phyloP scores from a whole-genome alignment of 208 protist genomes.

The Giardia muris region DNA sequence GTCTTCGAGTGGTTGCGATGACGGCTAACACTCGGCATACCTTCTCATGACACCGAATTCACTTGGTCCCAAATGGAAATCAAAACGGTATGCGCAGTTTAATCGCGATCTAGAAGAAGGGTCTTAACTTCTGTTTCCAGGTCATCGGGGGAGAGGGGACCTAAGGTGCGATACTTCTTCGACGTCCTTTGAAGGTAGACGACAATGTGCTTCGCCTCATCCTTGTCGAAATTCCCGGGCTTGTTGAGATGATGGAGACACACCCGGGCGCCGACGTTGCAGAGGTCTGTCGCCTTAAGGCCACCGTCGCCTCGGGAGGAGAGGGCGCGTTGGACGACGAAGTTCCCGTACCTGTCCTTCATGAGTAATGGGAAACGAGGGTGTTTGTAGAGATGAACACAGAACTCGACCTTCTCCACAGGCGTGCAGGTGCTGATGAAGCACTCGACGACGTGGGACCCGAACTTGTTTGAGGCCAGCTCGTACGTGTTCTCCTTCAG shows the following conservation, averaged over 20 bases:
- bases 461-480: background rate
- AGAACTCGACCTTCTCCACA: background rate
- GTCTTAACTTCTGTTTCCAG: background rate
- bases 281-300: too few species aligned
- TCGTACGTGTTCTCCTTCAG: background rate
- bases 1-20: slow-evolving; percentile 24
- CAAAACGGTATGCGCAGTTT: background rate
- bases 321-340: background rate
- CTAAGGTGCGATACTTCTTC: background rate
- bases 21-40: background rate
- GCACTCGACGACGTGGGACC: background rate
- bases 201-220: background rate
- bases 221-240: background rate
- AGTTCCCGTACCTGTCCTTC: background rate
- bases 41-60: background rate
- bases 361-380: background rate
- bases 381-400: background rate
- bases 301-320: too few species aligned
- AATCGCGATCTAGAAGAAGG: background rate
- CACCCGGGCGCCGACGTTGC: background rate
- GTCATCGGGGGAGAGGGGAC: background rate
- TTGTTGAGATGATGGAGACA: background rate
- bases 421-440: background rate
- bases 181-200: background rate
- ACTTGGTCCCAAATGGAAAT: background rate